Base-by-base conservation (phyloP, 257 asterid species). In the Voacanga thouarsii region DNA sequence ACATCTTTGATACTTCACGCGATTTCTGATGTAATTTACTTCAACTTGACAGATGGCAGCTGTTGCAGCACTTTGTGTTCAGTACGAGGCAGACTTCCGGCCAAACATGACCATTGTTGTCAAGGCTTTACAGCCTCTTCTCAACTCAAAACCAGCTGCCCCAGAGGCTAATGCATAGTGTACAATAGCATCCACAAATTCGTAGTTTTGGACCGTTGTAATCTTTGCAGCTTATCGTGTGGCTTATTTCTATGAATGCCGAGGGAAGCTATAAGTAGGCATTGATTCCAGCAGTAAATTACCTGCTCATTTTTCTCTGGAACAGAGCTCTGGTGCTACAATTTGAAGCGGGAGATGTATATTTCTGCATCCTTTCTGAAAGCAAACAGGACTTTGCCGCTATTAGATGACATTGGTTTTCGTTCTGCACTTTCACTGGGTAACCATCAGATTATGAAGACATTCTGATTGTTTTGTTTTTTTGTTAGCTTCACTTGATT, bases 81-180 rank as follows among this genome's bases (percentile, higher is more conserved):
- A 94, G 68, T 94, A 94, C 9, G 98, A 94, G 80, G 97, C 97
- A 9, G 98, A 94, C 75, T 94, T 94, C 80, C 83, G 98, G 73
- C 98, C 98, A 16, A 94, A 94, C 80, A 94, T 94, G 98, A 94
- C 97, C 1, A 94, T 94, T 74, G 98, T 94, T 11, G 97, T 92
- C 39, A 94, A 94, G 89, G 98, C 98, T 73, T 83, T 94, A 87
- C 97, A 94, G 79, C 98, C 97, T 23, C 98, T 94, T 70, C 91
- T 89, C 81, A 93, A 88, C 84, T 83, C 98, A 4, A 94, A 92
- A 82, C 97, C 97, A 6, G 87, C 90, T 23, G 89, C 81, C 21
- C 49, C 87, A 33, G 90, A 86, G 7, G 49, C 90, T 37, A 73
- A 74, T 80, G 84, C 89, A 12, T 85, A 79, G 75, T 61, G 75